Conservation (phyloP, 2,329 filamentous ascomycete genomes). For the Phialemonium atrogriseum region DNA sequence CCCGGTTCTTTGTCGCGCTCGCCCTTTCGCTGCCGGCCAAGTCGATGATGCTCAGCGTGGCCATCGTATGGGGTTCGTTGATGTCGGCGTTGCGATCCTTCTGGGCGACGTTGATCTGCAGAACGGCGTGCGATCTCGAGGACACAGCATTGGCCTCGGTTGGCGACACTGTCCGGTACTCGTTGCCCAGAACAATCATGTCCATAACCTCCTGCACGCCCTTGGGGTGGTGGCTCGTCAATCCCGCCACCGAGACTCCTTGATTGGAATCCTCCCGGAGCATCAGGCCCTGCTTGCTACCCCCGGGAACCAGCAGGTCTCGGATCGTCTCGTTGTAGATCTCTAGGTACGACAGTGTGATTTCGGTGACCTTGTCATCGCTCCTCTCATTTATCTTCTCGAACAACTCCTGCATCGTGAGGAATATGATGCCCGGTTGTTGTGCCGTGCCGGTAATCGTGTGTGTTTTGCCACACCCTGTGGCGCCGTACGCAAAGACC, state of each 20-base stretch:
- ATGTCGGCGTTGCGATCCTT: constrained; percentile 89
- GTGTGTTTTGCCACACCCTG: constrained; percentile 96
- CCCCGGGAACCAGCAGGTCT: constrained; percentile 80
- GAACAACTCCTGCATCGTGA: constrained; percentile 98
- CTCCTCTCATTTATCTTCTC: constrained; percentile 86
- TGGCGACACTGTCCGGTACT: constrained; percentile 89
- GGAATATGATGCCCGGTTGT: constrained; percentile 93
- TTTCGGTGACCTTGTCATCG: constrained; percentile 79
- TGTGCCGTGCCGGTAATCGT: constrained; percentile 90
- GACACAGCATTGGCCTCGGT: constrained; percentile 97
- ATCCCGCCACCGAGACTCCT: constrained; percentile 79
- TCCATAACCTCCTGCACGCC: constrained; percentile 98
- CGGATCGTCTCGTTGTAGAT: constrained; percentile 99
- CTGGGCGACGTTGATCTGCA: constrained; percentile 93
- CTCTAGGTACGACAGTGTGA: constrained; percentile 90
- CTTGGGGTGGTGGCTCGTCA: constrained; percentile 84
- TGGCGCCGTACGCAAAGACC: constrained; percentile 96
- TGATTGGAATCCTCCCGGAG: constrained; percentile 92
- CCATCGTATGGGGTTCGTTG: constrained; percentile 95
- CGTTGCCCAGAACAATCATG: constrained; percentile 93
- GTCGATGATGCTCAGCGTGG: constrained; percentile 96
- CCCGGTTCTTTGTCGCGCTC: constrained; percentile 92
- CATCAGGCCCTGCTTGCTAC: constrained; percentile 78
- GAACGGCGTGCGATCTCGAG: constrained; percentile 90
- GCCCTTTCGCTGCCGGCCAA: constrained; percentile 92